These are phyloP conservation scores for Moesziomyces antarcticus DNA, from an alignment of 1,284 basidiomycete species.

Conservation along the genomic window DNA sequence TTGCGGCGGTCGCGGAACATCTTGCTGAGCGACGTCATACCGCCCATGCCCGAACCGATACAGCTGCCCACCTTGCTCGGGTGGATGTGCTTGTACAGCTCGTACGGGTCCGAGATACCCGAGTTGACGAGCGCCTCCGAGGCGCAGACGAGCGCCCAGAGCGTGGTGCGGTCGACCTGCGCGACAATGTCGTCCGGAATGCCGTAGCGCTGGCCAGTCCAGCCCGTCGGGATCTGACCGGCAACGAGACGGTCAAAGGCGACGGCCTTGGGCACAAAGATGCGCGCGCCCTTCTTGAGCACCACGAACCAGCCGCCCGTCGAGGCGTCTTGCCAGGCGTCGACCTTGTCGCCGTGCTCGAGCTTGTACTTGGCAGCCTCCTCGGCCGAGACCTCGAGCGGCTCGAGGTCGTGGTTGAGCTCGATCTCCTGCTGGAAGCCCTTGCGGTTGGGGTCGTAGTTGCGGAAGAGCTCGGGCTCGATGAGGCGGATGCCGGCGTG, in stretches of 20 bases:
- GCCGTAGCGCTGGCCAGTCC: slow-evolving; percentile 94
- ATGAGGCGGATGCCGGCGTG: slow-evolving; percentile 97
- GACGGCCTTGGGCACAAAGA: slow-evolving; percentile 94
- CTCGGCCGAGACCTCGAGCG: slow-evolving; percentile 88
- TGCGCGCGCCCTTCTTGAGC: slow-evolving; percentile 96
- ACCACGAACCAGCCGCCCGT: slow-evolving; percentile 88
- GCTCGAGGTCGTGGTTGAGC: slow-evolving; percentile 94
- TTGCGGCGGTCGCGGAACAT: slow-evolving; percentile 99
- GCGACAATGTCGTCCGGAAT: slow-evolving; percentile 97
- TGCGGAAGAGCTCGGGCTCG: slow-evolving; percentile 95
- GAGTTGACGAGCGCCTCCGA: slow-evolving; percentile 95
- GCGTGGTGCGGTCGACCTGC: slow-evolving; percentile 91
- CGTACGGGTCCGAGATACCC: slow-evolving; percentile 95
- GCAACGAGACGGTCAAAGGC: slow-evolving; percentile 93
- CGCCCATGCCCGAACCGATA: slow-evolving; percentile 89
- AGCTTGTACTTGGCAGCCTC: slow-evolving; percentile 96
- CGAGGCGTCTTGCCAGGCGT: slow-evolving; percentile 89
- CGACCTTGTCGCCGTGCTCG: slow-evolving; percentile 95
- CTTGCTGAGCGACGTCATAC: slow-evolving; percentile 72
- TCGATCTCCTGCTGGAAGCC: slow-evolving; percentile 97
- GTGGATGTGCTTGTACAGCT: slow-evolving; percentile 81
- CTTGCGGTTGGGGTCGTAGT: slow-evolving; percentile 97
- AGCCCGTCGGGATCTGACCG: slow-evolving; percentile 96
- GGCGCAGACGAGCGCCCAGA: slow-evolving; percentile 95
- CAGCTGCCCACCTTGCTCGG: slow-evolving; percentile 81